phyloP scores from a whole-genome alignment of 768 basidiomycete genomes.

The Amylocystis lapponica region DNA sequence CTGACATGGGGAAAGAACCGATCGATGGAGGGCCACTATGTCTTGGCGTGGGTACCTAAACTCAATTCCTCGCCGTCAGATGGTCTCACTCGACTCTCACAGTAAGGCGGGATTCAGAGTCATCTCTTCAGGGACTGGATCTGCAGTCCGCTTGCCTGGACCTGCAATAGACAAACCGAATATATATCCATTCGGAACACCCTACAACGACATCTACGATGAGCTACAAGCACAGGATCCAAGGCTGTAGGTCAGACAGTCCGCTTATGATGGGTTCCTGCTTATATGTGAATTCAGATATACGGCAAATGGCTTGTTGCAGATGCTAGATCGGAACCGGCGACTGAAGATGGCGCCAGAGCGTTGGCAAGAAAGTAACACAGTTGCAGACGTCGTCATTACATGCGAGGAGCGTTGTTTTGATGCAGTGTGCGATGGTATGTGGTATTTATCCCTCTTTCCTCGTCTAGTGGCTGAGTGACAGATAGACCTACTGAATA shows the following conservation, averaged over 20 bases:
- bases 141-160: conserved; percentile 93
- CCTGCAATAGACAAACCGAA: conserved; percentile 97
- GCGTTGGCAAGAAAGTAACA: conserved; percentile 90
- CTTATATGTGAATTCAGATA: conserved; percentile 55
- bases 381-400: conserved; percentile 92
- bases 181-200: conserved; percentile 94
- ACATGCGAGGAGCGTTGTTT: conserved; percentile 99
- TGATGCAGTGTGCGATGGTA: conserved; percentile 97
- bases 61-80: not conserved
- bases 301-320: conserved; percentile 85
- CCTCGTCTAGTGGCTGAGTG: conserved; percentile 3
- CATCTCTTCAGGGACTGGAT: conserved; percentile 93
- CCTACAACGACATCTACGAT: conserved; percentile 93
- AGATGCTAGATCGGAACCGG: conserved; percentile 95
- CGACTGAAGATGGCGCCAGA: conserved; percentile 90
- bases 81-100: conserved; percentile 6
- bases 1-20: conserved; percentile 57
- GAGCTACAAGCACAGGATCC: conserved; percentile 81
- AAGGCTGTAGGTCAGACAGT: conserved; percentile 53
- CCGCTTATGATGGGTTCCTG: not conserved
- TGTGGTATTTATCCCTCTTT: conserved; percentile 20
- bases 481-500: conserved; percentile 65
- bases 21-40: conserved; percentile 96
- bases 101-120: conserved; percentile 92
- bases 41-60: conserved; percentile 65